These are phyloP conservation scores for Perkinsus marinus DNA, from an alignment of 169 alveolate genomes.

Conservation along the genomic window DNA sequence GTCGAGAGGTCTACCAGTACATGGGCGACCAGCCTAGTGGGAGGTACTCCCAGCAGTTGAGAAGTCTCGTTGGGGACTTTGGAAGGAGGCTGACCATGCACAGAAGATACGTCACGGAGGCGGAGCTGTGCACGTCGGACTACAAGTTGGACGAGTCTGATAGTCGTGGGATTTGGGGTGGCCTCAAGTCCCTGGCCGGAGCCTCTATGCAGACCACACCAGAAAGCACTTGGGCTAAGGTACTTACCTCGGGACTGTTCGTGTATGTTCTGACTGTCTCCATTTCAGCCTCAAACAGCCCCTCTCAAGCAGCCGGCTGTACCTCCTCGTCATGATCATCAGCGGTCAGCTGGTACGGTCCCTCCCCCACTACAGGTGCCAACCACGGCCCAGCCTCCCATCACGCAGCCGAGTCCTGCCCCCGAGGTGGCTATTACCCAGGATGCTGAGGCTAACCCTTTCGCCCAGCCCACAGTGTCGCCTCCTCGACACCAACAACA, in stretches of 20 bases:
- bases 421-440: too few species aligned
- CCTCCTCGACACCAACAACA: neutral
- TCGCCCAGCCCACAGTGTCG: neutral
- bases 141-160: neutral
- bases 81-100: neutral
- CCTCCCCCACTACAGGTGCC: neutral
- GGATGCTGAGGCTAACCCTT: neutral
- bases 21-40: neutral
- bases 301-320: neutral
- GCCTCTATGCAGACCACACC: neutral
- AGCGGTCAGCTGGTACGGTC: neutral
- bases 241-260: neutral
- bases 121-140: neutral
- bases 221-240: neutral
- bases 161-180: neutral
- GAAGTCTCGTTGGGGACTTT: neutral
- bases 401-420: neutral
- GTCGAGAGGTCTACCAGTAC: neutral
- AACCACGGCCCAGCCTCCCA: neutral
- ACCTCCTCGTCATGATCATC: neutral
- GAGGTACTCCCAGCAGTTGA: neutral
- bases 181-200: neutral
- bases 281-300: neutral
- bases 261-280: neutral
- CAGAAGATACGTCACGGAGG: neutral